These are phyloP conservation scores for Colletotrichum filicis DNA, from an alignment of 2,329 filamentous ascomycete genomes.

Conservation along the genomic window DNA sequence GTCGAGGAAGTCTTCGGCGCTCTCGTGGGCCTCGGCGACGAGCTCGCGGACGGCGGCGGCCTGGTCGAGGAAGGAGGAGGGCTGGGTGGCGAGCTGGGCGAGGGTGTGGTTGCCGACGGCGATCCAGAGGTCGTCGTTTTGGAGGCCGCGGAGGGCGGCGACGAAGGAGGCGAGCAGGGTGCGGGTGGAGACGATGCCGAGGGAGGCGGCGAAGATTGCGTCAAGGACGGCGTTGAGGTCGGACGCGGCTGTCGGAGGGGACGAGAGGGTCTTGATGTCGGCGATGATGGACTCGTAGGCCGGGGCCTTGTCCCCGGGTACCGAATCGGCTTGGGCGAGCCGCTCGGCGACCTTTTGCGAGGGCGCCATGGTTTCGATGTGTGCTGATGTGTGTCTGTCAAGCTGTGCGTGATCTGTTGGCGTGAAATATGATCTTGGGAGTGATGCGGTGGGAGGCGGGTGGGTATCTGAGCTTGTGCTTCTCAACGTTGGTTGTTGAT, in stretches of 20 bases:
- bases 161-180: conserved; percentile 77
- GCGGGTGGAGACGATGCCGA: conserved; percentile 82
- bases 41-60: conserved; percentile 82
- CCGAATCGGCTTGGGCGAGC: conserved; percentile 52
- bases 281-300: conserved; percentile 59
- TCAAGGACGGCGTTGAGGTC: conserved; percentile 77
- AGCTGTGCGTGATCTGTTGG: background rate
- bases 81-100: conserved; percentile 68
- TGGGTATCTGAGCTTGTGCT: background rate
- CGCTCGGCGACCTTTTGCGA: conserved; percentile 54
- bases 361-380: conserved; percentile 46
- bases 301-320: conserved; percentile 53
- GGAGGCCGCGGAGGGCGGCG: conserved; percentile 68
- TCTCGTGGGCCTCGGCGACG: conserved; percentile 85
- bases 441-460: background rate
- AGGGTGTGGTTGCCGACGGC: conserved; percentile 82
- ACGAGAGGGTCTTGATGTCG: conserved; percentile 53
- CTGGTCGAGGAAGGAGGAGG: conserved; percentile 83
- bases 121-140: conserved; percentile 75
- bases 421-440: background rate
- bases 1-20: conserved; percentile 80
- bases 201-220: conserved; percentile 73
- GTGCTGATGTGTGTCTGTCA: background rate
- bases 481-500: background rate
- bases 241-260: conserved; percentile 50